Evolutionary conservation across 495 filamentous ascomycete species (phyloP).

Genomic region (Penicillium egyptiacum): DNA sequence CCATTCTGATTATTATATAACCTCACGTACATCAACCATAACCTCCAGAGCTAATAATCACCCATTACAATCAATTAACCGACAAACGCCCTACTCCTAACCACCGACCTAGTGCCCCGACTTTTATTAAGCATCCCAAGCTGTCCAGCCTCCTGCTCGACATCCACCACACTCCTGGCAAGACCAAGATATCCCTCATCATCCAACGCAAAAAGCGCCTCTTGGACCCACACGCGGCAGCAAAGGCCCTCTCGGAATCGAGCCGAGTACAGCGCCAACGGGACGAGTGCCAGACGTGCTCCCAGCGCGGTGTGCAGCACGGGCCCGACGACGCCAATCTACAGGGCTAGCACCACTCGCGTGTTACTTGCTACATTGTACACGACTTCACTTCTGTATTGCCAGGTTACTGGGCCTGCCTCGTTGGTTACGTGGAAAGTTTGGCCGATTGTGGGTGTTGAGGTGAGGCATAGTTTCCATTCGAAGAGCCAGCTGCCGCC

Average conservation of each 20-base stretch:
- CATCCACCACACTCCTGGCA: constrained; percentile 9
- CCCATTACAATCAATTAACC: constrained; percentile 4
- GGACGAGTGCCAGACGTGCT: constrained; percentile 18
- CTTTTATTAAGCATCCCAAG: constrained; percentile 23
- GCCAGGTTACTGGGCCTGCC: constrained; percentile 12
- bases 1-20: constrained; percentile 14
- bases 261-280: constrained; percentile 19
- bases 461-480: constrained; percentile 28
- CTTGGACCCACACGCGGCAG: constrained; percentile 30
- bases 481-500: constrained; percentile 24
- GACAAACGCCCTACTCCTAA: constrained; percentile 11
- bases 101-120: constrained; percentile 7
- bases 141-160: constrained; percentile 26
- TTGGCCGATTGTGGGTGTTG: constrained; percentile 14
- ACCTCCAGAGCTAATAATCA: neutral
- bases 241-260: constrained; percentile 23
- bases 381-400: constrained; percentile 16
- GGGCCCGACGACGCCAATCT: constrained; percentile 24
- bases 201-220: constrained; percentile 29
- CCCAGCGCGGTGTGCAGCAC: constrained; percentile 21
- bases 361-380: constrained; percentile 2
- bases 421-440: constrained; percentile 24
- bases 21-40: neutral
- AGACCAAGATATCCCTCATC: constrained; percentile 30
- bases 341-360: constrained; percentile 21